Conservation (phyloP, 169 alveolate genomes). For the Plasmodium malariae region DNA sequence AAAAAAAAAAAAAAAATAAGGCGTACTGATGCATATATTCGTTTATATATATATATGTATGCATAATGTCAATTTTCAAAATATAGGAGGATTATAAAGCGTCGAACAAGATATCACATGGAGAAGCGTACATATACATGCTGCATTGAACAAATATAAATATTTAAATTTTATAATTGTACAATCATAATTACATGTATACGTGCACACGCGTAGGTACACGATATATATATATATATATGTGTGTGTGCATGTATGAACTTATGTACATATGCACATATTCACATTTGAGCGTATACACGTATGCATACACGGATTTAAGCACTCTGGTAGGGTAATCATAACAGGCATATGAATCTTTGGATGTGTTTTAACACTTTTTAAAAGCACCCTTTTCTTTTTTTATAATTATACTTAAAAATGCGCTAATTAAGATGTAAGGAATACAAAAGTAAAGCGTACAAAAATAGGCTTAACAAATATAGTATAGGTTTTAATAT, state of each 20-base stretch:
- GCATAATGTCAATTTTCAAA: not conserved
- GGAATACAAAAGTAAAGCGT: too few species aligned
- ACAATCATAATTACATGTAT: too few species aligned
- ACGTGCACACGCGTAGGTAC: not conserved
- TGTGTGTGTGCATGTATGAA: not conserved
- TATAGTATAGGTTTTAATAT: too few species aligned
- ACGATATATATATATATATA: not conserved
- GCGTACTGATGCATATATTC: not conserved
- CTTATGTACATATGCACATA: not conserved
- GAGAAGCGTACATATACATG: not conserved
- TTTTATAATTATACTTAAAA: not conserved
- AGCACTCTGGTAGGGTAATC: not conserved
- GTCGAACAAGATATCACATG: not conserved
- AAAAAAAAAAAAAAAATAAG: not conserved
- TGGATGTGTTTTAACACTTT: not conserved
- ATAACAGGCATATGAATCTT: not conserved
- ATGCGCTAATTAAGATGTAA: not conserved
- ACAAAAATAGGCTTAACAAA: not conserved
- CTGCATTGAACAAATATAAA: not conserved
- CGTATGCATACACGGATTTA: not conserved
- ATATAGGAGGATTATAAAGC: not conserved
- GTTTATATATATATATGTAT: too few species aligned
- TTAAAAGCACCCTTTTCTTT: not conserved
- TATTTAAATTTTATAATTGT: too few species aligned
- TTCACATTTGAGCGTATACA: not conserved